phyloP scores from a whole-genome alignment of 2,329 filamentous ascomycete genomes.

The Seiridium unicorne region DNA sequence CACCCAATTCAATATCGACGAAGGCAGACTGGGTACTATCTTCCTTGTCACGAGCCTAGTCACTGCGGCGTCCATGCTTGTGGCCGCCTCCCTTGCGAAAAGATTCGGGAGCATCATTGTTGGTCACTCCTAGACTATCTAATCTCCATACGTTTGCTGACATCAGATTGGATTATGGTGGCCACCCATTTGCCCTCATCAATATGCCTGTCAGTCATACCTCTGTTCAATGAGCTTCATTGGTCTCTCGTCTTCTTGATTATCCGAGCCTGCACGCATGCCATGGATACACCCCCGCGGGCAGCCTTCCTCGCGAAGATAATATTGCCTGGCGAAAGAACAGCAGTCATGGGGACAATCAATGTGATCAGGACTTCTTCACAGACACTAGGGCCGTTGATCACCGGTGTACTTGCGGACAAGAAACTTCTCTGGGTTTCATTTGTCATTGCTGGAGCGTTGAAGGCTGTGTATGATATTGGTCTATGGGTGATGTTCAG shows the following conservation, averaged over 20 bases:
- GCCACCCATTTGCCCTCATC: constrained; percentile 71
- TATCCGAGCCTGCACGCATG: constrained; percentile 59
- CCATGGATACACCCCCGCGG: constrained; percentile 71
- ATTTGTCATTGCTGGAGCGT: constrained; percentile 59
- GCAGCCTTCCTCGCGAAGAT: constrained; percentile 68
- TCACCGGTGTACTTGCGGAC: constrained; percentile 63
- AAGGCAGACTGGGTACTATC: constrained; percentile 50
- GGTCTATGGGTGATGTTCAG: constrained; percentile 51
- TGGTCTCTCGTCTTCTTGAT: constrained; percentile 60
- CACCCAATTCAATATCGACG: constrained; percentile 43
- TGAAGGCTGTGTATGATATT: constrained; percentile 63
- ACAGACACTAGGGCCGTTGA: constrained; percentile 59
- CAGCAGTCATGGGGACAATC: constrained; percentile 68
- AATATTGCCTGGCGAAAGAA: constrained; percentile 64
- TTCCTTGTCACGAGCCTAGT: constrained; percentile 55
- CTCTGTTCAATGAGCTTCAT: constrained; percentile 50
- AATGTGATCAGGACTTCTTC: constrained; percentile 68
- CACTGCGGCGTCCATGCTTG: constrained; percentile 48
- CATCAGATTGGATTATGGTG: constrained; percentile 62
- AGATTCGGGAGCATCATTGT: constrained; percentile 63
- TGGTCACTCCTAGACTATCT: constrained; percentile 39
- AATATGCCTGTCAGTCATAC: constrained; percentile 62
- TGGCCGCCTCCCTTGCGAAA: constrained; percentile 53
- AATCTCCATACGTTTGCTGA: constrained; percentile 16
- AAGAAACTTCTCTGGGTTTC: constrained; percentile 57